Evolutionary conservation across 2,329 filamentous ascomycete species (phyloP), one percentile per base, ranked within the genome.

Genomic region (Epichloe gansuensis): DNA sequence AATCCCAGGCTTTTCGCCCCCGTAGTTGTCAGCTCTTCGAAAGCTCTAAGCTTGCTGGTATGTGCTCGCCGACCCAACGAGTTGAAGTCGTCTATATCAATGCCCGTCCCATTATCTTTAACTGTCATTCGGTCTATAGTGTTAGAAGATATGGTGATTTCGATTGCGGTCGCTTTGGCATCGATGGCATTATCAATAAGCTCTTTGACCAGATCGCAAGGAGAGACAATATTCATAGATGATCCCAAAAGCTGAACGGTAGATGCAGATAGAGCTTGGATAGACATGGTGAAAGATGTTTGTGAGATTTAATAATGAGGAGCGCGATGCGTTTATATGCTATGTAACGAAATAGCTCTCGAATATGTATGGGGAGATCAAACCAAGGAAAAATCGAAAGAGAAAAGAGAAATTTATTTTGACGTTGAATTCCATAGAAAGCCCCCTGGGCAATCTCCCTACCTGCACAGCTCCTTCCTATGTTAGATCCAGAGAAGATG

Each of bases 101-200:
- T 87, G 12, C 87, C 86, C 52, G 75, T 71, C n/a, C 87, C 86
- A 66, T 89, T 87, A 63, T 88, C 84, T 44, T 78, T 76, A 47
- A 89, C 79, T 59, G 85, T 78, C 39, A 91, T 77, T 50, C 74
- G 77, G 64, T 86, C 82, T 50, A 89, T 64, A 0, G 82, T 83
- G 61, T 89, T 82, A 42, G 73, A 59, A 4, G 83, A 77, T 13
- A 89, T 71, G 31, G 78, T 68, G 25, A 90, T 69, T 50, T 85
- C 78, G 53, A 91, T 71, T 2, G 74, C 75, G 2, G 77, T 84
- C 12, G 86, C 84, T 50, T 75, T 71, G 7, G 85, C 84, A 64
- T 91, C 86, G 21, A 90, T 74, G 43, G 85, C 75, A 64, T 91
- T 90, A 59, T 90, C 87, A 35, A 90, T 66, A 4, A 90, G 78